A percentile compares a stretch with the other conserved stretches of the same genome.
Conservation (phyloP, 73 alveolate genomes). For the Symbiodinium pilosum region DNA sequence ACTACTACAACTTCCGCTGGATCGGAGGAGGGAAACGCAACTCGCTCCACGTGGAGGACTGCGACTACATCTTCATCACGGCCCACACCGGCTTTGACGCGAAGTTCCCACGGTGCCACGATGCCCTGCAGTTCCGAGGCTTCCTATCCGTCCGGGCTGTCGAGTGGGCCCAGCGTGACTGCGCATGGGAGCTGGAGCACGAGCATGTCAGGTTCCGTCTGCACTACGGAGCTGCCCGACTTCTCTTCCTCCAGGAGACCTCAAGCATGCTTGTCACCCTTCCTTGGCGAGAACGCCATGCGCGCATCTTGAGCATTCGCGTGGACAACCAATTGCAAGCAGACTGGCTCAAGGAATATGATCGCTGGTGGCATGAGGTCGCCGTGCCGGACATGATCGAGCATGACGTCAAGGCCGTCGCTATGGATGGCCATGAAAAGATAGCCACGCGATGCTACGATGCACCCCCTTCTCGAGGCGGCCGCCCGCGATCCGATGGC, state of each 20-base stretch:
- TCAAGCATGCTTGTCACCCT: no score
- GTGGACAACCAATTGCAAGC: no score
- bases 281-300: no score
- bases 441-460: background rate
- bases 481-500: background rate
- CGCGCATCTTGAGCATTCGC: no score
- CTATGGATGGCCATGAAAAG: slow-evolving; percentile 41
- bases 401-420: no score
- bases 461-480: slow-evolving; percentile 2
- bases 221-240: background rate
- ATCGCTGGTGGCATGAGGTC: no score
- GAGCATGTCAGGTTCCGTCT: background rate
- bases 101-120: background rate
- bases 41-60: background rate
- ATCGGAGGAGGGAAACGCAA: background rate
- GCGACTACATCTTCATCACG: background rate
- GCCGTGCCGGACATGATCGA: no score
- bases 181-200: background rate
- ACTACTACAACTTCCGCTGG: background rate
- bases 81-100: background rate
- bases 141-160: background rate
- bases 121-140: background rate
- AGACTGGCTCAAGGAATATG: no score
- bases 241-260: no score
- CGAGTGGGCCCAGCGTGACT: background rate